phyloP scores from a whole-genome alignment of 2,329 filamentous ascomycete genomes.

The Lecanicillium sp. region DNA sequence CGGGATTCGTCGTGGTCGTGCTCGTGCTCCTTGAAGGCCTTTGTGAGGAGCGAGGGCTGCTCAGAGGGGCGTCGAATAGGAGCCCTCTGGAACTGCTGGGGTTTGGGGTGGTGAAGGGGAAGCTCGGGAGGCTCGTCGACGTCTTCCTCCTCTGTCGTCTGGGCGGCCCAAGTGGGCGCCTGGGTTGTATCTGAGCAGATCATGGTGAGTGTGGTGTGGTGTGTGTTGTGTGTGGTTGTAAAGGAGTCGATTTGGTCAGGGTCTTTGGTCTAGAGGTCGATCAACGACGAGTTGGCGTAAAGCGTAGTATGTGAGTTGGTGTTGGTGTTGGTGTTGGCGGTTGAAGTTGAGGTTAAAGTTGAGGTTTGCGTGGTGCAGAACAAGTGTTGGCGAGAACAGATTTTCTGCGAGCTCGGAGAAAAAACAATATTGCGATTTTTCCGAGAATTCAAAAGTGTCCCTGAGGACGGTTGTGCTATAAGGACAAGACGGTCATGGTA shows the following conservation, averaged over 20 bases:
- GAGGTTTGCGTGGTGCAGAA: constrained; percentile 19
- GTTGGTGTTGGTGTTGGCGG: background rate
- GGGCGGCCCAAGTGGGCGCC: constrained; percentile 29
- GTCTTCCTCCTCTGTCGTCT: constrained; percentile 61
- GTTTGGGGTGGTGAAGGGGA: constrained; percentile 22
- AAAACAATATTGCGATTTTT: background rate
- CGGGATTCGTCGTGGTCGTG: constrained; percentile 17
- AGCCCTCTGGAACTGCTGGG: constrained; percentile 40
- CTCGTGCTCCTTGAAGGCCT: constrained; percentile 59
- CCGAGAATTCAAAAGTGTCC: constrained; percentile 23
- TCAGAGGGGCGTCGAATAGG: constrained; percentile 43
- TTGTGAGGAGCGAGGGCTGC: constrained; percentile 79
- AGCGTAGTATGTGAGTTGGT: constrained; percentile 1
- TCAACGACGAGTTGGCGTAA: constrained; percentile 11
- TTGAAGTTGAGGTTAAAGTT: background rate
- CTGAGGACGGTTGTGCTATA: constrained; percentile 35
- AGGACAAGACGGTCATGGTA: constrained; percentile 28
- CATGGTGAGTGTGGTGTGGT: constrained; percentile 29
- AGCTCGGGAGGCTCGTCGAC: constrained; percentile 83
- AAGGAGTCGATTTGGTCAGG: background rate
- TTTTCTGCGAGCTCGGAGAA: constrained; percentile 11
- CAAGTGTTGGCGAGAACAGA: constrained; percentile 22
- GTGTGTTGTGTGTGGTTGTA: background rate
- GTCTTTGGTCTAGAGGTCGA: background rate
- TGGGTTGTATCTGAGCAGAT: constrained; percentile 25